Evolutionary conservation across 441 rosid genomes (phyloP).

Genomic region (Viola pubescens): DNA sequence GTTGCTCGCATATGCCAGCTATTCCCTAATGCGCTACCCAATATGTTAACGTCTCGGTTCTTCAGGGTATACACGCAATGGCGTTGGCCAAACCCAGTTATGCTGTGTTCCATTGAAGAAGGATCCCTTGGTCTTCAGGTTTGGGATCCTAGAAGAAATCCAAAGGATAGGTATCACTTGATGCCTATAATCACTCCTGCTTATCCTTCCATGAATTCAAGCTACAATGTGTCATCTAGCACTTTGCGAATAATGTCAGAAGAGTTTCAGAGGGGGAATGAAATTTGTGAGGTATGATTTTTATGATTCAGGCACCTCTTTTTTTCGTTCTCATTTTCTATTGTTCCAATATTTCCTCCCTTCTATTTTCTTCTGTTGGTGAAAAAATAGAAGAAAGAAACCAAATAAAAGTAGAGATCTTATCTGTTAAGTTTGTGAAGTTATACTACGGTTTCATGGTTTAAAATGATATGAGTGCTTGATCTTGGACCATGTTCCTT

Average conservation of each 20-base stretch:
- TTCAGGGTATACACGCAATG: slow-evolving; percentile 90
- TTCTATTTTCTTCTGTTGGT: no score
- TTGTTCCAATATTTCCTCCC: no score
- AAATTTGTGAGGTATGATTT: slow-evolving; percentile 76
- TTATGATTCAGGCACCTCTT: slow-evolving; percentile 2
- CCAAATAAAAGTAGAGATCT: no score
- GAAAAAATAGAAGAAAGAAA: no score
- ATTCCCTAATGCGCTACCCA: slow-evolving; percentile 93
- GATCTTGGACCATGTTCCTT: no score
- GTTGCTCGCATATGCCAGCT: slow-evolving; percentile 98
- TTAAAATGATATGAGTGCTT: no score
- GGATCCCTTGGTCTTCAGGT: slow-evolving; percentile 84
- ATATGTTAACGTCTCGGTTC: slow-evolving; percentile 86
- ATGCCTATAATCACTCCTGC: slow-evolving; percentile 99
- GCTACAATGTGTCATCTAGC: slow-evolving; percentile 88
- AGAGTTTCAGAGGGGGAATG: slow-evolving; percentile 89
- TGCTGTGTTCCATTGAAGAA: slow-evolving; percentile 86
- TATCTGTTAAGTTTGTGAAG: no score
- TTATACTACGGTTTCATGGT: no score
- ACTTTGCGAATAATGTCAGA: slow-evolving; percentile 79
- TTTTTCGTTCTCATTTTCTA: no score
- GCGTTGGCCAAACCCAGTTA: slow-evolving; percentile 98
- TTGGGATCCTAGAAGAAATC: slow-evolving; percentile 96
- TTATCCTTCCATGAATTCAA: slow-evolving; percentile 94
- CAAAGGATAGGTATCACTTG: slow-evolving; percentile 72